phyloP scores from a whole-genome alignment of 139 green algal genomes.

The Deuterostichococcus epilithicus region DNA sequence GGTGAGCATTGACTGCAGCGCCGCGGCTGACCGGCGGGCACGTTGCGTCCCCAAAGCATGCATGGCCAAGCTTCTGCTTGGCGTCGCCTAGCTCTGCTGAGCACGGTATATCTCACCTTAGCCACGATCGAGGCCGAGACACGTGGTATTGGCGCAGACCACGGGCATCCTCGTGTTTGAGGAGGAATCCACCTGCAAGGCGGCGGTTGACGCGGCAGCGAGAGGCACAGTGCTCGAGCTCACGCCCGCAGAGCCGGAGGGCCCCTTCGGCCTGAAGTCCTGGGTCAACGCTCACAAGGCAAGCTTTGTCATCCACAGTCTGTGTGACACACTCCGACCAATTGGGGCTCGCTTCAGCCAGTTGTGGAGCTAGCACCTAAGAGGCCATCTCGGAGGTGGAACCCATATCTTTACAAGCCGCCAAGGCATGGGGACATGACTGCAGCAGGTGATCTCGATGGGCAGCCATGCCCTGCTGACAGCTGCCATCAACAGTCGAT shows the following conservation, averaged over 20 bases:
- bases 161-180: conserved; percentile 51
- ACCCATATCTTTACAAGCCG: too few species aligned
- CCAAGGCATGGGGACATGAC: too few species aligned
- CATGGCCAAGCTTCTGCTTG: too few species aligned
- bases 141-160: conserved; percentile 5
- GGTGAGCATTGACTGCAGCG: conserved; percentile 6
- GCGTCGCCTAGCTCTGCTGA: too few species aligned
- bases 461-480: too few species aligned
- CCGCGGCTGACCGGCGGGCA: too few species aligned
- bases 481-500: too few species aligned
- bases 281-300: conserved; percentile 67
- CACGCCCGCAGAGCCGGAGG: conserved; percentile 3
- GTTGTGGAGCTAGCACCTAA: too few species aligned
- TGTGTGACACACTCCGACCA: conserved; percentile 48
- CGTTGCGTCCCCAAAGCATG: neutral
- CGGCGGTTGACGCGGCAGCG: conserved; percentile 11
- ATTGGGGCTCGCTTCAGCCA: too few species aligned
- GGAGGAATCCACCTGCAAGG: neutral
- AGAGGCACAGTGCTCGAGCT: conserved; percentile 10
- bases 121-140: neutral
- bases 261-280: conserved; percentile 44
- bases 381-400: too few species aligned
- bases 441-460: too few species aligned
- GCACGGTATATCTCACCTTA: too few species aligned
- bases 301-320: conserved; percentile 28